Evolutionary conservation across 2,329 filamentous ascomycete species (phyloP).

Genomic region (Pyrenochaeta sp.): DNA sequence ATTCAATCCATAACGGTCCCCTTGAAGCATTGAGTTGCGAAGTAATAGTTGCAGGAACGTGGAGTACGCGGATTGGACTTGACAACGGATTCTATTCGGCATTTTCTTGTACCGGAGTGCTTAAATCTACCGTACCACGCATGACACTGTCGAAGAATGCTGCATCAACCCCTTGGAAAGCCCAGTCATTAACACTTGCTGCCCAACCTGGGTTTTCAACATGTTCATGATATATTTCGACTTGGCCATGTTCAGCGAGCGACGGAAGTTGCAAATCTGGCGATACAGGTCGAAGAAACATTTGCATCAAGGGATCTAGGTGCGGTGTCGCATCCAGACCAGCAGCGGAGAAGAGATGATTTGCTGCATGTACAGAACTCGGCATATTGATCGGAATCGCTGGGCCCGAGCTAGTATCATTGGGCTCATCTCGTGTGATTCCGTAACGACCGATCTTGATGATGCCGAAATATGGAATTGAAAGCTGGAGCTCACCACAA

Average conservation of each 20-base stretch:
- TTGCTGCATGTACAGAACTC: not conserved
- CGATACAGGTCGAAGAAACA: no score
- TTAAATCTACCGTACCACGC: conserved; percentile 12
- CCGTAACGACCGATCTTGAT: conserved; percentile 39
- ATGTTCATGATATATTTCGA: conserved; percentile 27
- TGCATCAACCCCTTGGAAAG: conserved; percentile 27
- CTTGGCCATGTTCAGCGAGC: not conserved
- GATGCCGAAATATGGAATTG: conserved; percentile 42
- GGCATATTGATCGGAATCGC: not conserved
- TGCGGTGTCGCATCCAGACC: conserved; percentile 5
- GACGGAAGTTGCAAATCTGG: not conserved
- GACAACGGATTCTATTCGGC: no score
- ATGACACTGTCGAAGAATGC: conserved; percentile 30
- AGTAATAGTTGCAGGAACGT: no score
- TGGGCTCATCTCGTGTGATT: conserved; percentile 1
- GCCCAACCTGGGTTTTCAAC: conserved; percentile 11
- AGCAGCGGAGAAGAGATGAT: conserved; percentile 3
- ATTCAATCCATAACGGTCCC: no score
- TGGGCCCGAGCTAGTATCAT: not conserved
- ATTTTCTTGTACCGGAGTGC: no score
- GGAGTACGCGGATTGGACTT: no score
- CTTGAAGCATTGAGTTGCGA: no score
- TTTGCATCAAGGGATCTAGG: no score
- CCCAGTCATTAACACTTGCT: conserved; percentile 22
- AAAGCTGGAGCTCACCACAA: conserved; percentile 6